Evolutionary conservation across 768 basidiomycete genomes (phyloP), one percentile per base, ranked within the genome.

Genomic region (Kwoniella botswanensis): DNA sequence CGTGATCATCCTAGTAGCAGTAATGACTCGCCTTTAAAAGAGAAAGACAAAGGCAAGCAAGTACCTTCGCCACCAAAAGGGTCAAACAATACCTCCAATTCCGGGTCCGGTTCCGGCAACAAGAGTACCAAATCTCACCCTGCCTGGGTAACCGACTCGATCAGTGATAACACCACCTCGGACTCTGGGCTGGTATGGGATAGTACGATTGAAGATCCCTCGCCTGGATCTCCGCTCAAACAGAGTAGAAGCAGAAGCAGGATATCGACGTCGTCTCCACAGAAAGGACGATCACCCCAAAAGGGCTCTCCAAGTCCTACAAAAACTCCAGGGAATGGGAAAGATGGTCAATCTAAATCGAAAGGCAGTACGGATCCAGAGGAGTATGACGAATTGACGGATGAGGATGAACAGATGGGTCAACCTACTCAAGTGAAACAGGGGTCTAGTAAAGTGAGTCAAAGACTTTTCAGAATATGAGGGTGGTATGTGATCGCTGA

Each of bases 171-270:
- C 46, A 43, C 59, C 29, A 61, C 21, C n/a, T 18, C 15, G 9
- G 10, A 42, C 2, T 17, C 59, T 17, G 59, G 41, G 35, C n/a
- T 61, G 42, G 42, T 61, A 17, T 61, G 59, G 59, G 59, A 61
- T 43, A 61, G 35, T 22, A 61, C 59, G 7, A 61, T 61, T 4
- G 59, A 61, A 43, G 12, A 61, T 61, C 59, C 59, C 17, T 61
- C 59, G 4, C 26, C 59, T 50, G 15, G 46, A 15, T 50, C 46
- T 15, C 46, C 46, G 4, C 6, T 1, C 4, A 50, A 50, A 50
- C 35, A 35, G 35, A 35, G 7, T 35, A 50, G 46, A 50, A 18
- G 46, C 10, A 50, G 18, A 15, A 50, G 46, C 10, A 50, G 12
- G 46, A 18, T 50, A 4, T 12, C 46, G 18, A 50, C 46, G 7